These are phyloP conservation scores for Pythium pectinolyticum DNA, from an alignment of 352 stramenopile species.

Conservation along the genomic window DNA sequence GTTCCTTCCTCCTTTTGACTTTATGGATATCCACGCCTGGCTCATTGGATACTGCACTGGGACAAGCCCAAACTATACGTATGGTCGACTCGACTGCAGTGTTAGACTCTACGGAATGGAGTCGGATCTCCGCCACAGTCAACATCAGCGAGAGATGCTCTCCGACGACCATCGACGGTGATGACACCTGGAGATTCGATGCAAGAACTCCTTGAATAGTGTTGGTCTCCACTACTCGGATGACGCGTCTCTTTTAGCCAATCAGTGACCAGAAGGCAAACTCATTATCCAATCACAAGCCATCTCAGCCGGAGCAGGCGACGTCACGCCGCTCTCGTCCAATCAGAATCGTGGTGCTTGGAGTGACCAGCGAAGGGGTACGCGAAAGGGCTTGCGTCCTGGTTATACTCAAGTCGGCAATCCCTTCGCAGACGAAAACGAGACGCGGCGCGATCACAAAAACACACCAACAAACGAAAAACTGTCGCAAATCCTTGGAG, in stretches of 20 bases:
- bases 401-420: slow-evolving; percentile 10
- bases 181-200: neutral
- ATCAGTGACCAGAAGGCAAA: neutral
- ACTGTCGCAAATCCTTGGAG: slow-evolving; percentile 21
- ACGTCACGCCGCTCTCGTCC: slow-evolving; percentile 7
- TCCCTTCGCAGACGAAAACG: slow-evolving; percentile 26
- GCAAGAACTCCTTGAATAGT: neutral
- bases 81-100: no score
- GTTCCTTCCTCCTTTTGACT: no score
- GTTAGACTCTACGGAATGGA: no score
- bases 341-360: slow-evolving; percentile 26
- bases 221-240: neutral
- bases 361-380: slow-evolving; percentile 8
- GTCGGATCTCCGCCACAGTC: no score
- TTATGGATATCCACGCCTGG: neutral
- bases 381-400: no score
- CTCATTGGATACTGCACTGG: neutral
- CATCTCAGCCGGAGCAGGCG: neutral
- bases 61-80: neutral
- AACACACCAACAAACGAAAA: no score
- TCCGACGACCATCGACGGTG: neutral
- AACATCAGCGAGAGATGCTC: no score
- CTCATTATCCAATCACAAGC: slow-evolving; percentile 13
- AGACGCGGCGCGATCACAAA: slow-evolving; percentile 19
- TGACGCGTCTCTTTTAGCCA: slow-evolving; percentile 17